Evolutionary conservation across 2,329 filamentous ascomycete species (phyloP), one percentile per base, ranked within the genome.

Genomic region (Lizonia empirigonia): DNA sequence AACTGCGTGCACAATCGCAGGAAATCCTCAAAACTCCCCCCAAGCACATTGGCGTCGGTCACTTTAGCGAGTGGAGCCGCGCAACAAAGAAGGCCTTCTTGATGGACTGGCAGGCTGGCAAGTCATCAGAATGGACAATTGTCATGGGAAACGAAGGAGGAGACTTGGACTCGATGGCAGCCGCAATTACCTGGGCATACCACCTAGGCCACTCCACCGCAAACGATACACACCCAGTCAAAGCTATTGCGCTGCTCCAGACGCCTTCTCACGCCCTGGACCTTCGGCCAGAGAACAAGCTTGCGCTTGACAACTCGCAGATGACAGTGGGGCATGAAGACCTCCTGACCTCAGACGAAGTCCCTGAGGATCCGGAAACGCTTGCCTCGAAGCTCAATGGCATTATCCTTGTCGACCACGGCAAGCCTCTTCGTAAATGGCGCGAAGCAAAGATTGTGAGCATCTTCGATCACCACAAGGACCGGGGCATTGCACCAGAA

Each of bases 11-110:
- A 24, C 38, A 59, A 10, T 53, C 56, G 20, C 66, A 69, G 36
- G 18, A 36, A n/a, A 30, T 64, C 15, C 52, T 66, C 20, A 54
- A 53, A 4, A 53, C 55, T 35, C 44, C 46, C 23, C 20, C 37
- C 40, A 60, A 55, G 42, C 41, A 46, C 8, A 40, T 63, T 12
- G 77, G 77, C 13, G 76, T 78, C 10, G 77, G 77, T 24, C 77
- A 79, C 64, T 78, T 79, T 63, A 77, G 74, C 62, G 76, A 79
- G 58, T 79, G 77, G 77, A 76, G 73, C 20, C 75, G 77, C 27
- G 72, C 70, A 9, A 78, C 70, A 15, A 79, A 79, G 65, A 76
- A 75, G 34, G 64, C 72, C 12, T 79, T 79, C 38, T 60, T 78
- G 38, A 67, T 78, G 52, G 77, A 79, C 60, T 79, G 77, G 77